phyloP scores from a whole-genome alignment of 2,329 filamentous ascomycete genomes.

The Cryphonectria carpinicola region DNA sequence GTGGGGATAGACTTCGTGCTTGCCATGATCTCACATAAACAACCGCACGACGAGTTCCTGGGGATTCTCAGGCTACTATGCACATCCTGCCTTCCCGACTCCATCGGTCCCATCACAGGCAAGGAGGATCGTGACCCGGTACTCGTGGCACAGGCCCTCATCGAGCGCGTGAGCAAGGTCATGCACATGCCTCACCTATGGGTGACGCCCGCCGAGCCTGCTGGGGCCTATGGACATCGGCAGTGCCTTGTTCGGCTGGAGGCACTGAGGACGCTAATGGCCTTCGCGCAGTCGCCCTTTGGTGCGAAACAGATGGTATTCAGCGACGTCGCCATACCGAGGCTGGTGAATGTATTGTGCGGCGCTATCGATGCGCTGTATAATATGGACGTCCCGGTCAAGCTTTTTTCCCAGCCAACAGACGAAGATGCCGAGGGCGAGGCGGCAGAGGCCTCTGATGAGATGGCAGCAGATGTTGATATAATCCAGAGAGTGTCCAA shows the following conservation, averaged over 20 bases:
- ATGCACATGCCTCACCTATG: slow-evolving; percentile 60
- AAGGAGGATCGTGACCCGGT: slow-evolving; percentile 47
- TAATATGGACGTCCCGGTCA: slow-evolving; percentile 52
- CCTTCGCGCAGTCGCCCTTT: slow-evolving; percentile 65
- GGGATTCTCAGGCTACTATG: slow-evolving; percentile 68
- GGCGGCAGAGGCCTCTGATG: not conserved
- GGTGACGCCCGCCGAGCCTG: slow-evolving; percentile 39
- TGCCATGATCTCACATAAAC: slow-evolving; percentile 68
- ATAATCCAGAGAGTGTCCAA: too few relatives aligned
- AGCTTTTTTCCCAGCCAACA: slow-evolving; percentile 11
- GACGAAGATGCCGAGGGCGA: not conserved
- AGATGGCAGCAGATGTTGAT: not conserved
- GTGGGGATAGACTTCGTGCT: slow-evolving; percentile 70
- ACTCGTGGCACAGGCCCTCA: slow-evolving; percentile 51
- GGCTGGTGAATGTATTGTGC: slow-evolving; percentile 68
- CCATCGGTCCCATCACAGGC: slow-evolving; percentile 66
- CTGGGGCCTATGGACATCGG: slow-evolving; percentile 39
- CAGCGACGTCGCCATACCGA: slow-evolving; percentile 72
- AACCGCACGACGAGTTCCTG: slow-evolving; percentile 65
- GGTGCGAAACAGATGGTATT: slow-evolving; percentile 68
- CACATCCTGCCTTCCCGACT: slow-evolving; percentile 65
- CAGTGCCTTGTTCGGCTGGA: slow-evolving; percentile 49
- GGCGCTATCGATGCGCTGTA: slow-evolving; percentile 76
- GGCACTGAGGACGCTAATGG: slow-evolving; percentile 57
- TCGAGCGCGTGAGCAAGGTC: slow-evolving; percentile 66